These are phyloP conservation scores for Spathaspora sp. DNA, from an alignment of 1,139 yeast species.

Conservation along the genomic window DNA sequence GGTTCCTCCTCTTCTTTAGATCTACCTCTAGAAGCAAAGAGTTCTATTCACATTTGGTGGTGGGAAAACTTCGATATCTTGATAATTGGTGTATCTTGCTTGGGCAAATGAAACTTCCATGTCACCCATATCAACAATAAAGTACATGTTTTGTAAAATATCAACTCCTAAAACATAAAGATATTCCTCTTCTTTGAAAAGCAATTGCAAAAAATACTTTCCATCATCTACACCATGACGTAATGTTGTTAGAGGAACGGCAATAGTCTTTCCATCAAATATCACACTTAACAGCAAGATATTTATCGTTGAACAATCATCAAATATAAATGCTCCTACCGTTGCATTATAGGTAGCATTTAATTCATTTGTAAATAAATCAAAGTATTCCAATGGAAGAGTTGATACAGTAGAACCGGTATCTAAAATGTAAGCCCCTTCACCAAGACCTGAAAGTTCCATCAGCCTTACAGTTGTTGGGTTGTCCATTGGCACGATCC, in stretches of 20 bases:
- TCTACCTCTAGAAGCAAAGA: neutral
- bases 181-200: no score
- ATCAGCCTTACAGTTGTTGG: slow-evolving; percentile 4
- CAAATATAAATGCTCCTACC: neutral
- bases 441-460: neutral
- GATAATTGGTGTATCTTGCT: slow-evolving; percentile 19
- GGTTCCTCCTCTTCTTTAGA: neutral
- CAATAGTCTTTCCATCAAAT: neutral
- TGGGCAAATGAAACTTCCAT: slow-evolving; percentile 25
- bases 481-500: no score
- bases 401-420: neutral
- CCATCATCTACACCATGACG: neutral
- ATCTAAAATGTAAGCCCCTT: neutral
- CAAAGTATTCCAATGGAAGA: neutral
- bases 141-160: slow-evolving; percentile 30
- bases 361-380: no score
- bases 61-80: slow-evolving; percentile 1
- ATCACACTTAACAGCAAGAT: neutral
- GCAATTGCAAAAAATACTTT: neutral
- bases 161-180: slow-evolving; percentile 24
- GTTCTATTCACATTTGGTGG: neutral
- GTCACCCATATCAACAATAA: slow-evolving; percentile 29
- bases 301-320: neutral
- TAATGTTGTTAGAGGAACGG: neutral
- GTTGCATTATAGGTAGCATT: neutral